Evolutionary conservation across 179 eudicot species (phyloP).

Genomic region (Beta corolliflora): DNA sequence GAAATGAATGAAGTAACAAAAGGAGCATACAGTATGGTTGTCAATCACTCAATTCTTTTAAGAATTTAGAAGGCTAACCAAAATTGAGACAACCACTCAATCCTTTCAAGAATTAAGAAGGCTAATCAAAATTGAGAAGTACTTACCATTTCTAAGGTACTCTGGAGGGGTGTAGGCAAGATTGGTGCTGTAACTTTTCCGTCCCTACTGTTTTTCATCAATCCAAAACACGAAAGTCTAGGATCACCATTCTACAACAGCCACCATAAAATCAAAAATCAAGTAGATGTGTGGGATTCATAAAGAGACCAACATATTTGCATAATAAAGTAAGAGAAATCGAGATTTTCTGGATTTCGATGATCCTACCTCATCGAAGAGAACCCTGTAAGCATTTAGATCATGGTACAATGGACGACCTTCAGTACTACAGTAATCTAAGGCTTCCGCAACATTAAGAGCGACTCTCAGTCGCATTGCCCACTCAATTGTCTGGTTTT

Average conservation of each 20-base stretch:
- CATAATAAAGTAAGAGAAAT: not conserved
- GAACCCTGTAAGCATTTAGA: conserved; percentile 86
- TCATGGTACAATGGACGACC: conserved; percentile 87
- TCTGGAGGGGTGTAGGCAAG: conserved; percentile 95
- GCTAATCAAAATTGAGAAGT: conserved; percentile 12
- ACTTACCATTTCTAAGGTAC: conserved; percentile 74
- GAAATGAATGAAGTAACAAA: not conserved
- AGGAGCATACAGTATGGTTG: not conserved
- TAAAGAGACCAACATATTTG: conserved; percentile 12
- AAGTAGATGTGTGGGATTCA: conserved; percentile 10
- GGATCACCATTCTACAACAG: conserved; percentile 82
- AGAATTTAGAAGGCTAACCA: not conserved
- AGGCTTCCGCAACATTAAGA: conserved; percentile 78
- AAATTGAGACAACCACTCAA: not conserved
- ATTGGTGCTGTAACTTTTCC: conserved; percentile 92
- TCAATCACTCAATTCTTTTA: not conserved
- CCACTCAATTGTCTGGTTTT: conserved; percentile 89
- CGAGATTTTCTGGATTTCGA: not conserved
- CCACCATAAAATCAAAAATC: conserved; percentile 29
- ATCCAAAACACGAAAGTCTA: conserved; percentile 88
- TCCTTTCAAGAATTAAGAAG: not conserved
- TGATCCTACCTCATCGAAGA: conserved; percentile 71
- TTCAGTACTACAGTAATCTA: conserved; percentile 78
- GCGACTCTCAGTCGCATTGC: conserved; percentile 87
- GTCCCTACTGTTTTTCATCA: conserved; percentile 90